phyloP scores from a whole-genome alignment of 495 filamentous ascomycete species.

The Tuber brumale region DNA sequence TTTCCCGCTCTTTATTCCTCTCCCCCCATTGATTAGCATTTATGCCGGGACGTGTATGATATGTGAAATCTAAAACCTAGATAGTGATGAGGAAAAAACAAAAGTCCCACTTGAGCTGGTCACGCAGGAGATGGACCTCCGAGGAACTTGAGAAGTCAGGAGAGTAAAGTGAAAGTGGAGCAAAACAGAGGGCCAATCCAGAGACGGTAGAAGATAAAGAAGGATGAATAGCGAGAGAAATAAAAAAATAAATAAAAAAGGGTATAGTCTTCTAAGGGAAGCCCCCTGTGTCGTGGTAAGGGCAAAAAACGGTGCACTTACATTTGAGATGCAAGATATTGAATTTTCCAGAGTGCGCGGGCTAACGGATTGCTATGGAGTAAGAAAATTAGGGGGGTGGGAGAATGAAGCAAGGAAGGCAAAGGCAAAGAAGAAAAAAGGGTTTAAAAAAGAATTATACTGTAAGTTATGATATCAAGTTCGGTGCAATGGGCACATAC shows the following conservation, averaged over 20 bases:
- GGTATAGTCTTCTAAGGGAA: not conserved
- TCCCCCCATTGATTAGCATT: not conserved
- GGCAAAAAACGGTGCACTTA: not conserved
- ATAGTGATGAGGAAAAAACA: not conserved
- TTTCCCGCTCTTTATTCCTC: not conserved
- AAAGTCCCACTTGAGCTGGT: not conserved
- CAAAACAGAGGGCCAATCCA: not conserved
- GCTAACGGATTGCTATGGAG: not conserved
- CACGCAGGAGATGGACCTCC: not conserved
- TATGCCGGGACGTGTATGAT: not conserved
- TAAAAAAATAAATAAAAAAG: not conserved
- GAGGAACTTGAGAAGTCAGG: not conserved
- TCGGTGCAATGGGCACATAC: not conserved
- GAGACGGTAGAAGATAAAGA: not conserved
- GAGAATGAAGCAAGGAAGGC: not conserved
- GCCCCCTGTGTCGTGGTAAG: not conserved
- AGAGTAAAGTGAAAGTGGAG: not conserved
- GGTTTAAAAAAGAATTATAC: not conserved
- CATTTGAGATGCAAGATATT: not conserved
- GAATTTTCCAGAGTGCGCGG: not conserved
- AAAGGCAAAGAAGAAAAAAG: not conserved
- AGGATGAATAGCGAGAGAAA: not conserved
- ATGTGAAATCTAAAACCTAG: slow-evolving; percentile 1
- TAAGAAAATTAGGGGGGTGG: not conserved
- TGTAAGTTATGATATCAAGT: not conserved